Base-by-base conservation (phyloP, 1,284 basidiomycete genomes). In the Heterobasidion irregulare region DNA sequence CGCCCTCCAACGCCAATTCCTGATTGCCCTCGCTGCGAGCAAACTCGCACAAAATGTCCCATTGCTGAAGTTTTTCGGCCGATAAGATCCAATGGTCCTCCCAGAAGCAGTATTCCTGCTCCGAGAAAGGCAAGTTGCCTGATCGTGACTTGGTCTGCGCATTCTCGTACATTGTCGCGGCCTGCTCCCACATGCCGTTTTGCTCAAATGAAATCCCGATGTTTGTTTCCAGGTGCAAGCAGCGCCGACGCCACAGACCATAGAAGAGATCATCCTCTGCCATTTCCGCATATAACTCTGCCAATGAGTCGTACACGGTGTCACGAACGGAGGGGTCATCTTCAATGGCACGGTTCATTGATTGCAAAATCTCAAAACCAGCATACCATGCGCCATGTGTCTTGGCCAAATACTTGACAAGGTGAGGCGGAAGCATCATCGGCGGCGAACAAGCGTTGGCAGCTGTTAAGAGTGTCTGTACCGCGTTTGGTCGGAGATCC, bases 11-110 rank as follows among this genome's bases (percentile, higher is more conserved):
- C 62, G 94, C 77, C 46, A 99, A 75, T 66, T 99, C 97, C 56
- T 94, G 84, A 68, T 99, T 97, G 52, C 85, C 84, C 69, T 99
- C 97, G 53, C 80, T 85, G 61, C 88, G 87, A 2, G 94, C 94
- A n/a, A 99, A 80, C 51, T 98, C 95, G 58, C 91, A 84, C 15
- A 99, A 78, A 43, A 92, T 83, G 58, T 99, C 97, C 97, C 97
- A 99, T 65, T 98, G 90, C 68, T 99, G 97, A 32, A 99, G 76
- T 72, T 99, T 99, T 71, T 97, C 92, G 0, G 94, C 90, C 4
- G 95, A 85, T 15, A 97, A 75, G 58, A 99, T 92, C 97, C 98
- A 99, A 70, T 99, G 97, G 68, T 99, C 98, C 69, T 99, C 97
- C 97, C 97, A 99, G 16, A 99, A 76, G 64, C 92, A 94, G 69